Conservation (phyloP, 2,329 filamentous ascomycete genomes). For the Cercospora sp. region DNA sequence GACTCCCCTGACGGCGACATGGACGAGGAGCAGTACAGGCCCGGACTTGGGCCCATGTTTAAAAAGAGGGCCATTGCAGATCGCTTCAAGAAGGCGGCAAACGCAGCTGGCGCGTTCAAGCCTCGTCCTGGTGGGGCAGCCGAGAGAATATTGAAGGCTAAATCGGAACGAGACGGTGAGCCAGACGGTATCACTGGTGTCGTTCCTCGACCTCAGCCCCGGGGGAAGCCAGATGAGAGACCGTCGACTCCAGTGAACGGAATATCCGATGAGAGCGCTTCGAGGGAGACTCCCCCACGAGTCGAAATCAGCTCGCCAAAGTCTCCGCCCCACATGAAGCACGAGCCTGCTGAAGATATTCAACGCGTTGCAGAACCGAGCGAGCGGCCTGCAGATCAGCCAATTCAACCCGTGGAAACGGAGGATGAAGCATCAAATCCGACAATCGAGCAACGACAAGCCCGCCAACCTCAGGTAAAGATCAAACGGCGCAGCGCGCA, state of each 20-base stretch:
- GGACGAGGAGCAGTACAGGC: conserved; percentile 55
- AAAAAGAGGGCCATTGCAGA: conserved; percentile 73
- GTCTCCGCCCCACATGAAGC: conserved; percentile 27
- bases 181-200: conserved; percentile 89
- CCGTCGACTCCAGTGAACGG: conserved; percentile 17
- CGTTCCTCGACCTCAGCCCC: conserved; percentile 68
- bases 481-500: conserved; percentile 66
- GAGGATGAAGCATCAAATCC: conserved; percentile 19
- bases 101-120: conserved; percentile 73
- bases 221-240: conserved; percentile 24
- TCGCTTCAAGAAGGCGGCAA: conserved; percentile 77
- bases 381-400: conserved; percentile 4
- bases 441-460: conserved; percentile 31
- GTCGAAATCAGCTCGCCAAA: conserved; percentile 33
- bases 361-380: conserved; percentile 11
- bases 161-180: conserved; percentile 63
- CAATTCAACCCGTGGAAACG: conserved; percentile 13
- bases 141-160: conserved; percentile 61
- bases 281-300: conserved; percentile 24
- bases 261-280: conserved; percentile 4
- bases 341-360: conserved; percentile 23
- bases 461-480: conserved; percentile 34
- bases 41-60: conserved; percentile 87
- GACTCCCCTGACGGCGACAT: conserved; percentile 27
- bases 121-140: conserved; percentile 84